Base-by-base conservation (phyloP, 345 rosid species). In the Eucalyptus sideroxylon region DNA sequence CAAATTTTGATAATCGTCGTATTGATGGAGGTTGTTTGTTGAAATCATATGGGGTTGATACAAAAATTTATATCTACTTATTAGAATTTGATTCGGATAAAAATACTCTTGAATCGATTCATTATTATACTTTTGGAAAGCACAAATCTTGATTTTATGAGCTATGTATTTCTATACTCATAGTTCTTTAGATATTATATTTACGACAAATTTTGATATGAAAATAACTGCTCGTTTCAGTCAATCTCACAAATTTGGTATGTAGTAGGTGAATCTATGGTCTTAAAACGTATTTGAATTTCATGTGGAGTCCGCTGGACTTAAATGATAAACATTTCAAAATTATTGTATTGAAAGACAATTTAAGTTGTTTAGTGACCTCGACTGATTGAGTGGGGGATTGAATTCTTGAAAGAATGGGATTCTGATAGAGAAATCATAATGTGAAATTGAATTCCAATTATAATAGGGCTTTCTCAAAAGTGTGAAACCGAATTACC, bases 11-110 rank as follows among this genome's bases (percentile, higher is more conserved):
- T 65, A 8, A 8, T 15, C 21, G 2, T 15, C 19, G 0, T 65
- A 30, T 65, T n/a, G 9, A n/a, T 31, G 40, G 17, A 15, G 34
- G 0, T n/a, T n/a, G 37, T 65, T 15, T 15, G 37, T 2, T 65
- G 16, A 65, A 65, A 65, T 15, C 37, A n/a, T 8, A n/a, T 0
- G 40, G 11, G 34, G 77, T 3, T 1, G 6, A 65, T 65, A 1
- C 77, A 65, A 14, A 65, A n/a, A n/a, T n/a, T 65, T 34, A 65
- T 65, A 3, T 15, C 21, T 6, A n/a, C 77, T 16, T 0, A n/a
- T 65, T 65, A n/a, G 40, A n/a, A 65, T 65, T 65, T 3, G 3
- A 37, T 77, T 77, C 1, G 8, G 45, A 19, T 24, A 15, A 21
- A 37, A 11, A 10, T 69, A 34, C 24, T 69, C 7, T 9, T 40